Evolutionary conservation across 306 rosid genomes (phyloP), one percentile per base, ranked within the genome.

Genomic region (Lathyrus aphaca): DNA sequence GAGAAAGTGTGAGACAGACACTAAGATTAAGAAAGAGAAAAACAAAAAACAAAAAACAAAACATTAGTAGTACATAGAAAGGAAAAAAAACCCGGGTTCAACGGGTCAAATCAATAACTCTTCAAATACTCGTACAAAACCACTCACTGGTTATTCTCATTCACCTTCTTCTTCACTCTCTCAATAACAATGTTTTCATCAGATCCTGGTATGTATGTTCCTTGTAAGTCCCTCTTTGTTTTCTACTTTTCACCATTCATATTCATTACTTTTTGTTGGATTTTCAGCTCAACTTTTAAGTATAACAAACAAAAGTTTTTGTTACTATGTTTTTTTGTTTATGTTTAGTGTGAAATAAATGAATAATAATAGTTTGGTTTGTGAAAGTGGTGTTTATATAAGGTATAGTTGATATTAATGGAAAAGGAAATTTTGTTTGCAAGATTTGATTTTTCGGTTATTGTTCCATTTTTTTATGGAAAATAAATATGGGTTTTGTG

Each of bases 181-280:
- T 55, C 72, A 46, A 57, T 69, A 38, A 17, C 49, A 61, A 8
- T 43, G 42, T 58, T 76, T 66, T 49, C 14, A 66, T 74, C 84
- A 87, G 96, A 90, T 88, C 96, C 96, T 79, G 90, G 90, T 88
- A 64, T 74, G 90, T 88, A 64, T 74, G 84, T 43, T 51, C 78
- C 68, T 35, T 68, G 48, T 67, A 67, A 49, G 67, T 49, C 48
- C 7, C 60, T 54, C 64, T 51, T 39, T 18, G 17, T 69, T 49
- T 18, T 82, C 5, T 66, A 25, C 3, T 73, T 69, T 75, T 57
- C 35, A 13, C 25, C 74, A 74, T 66, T 69, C 10, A 9, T 46
- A 44, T 66, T 67, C 46, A 7, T 44, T 56, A 15, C 12, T 40
- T 79, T 62, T 38, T 57, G 13, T 32, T 57, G 18, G 10, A 57